Evolutionary conservation across 306 rosid genomes (phyloP), one percentile per base, ranked within the genome.

Genomic region (Oemleria cerasiformis): DNA sequence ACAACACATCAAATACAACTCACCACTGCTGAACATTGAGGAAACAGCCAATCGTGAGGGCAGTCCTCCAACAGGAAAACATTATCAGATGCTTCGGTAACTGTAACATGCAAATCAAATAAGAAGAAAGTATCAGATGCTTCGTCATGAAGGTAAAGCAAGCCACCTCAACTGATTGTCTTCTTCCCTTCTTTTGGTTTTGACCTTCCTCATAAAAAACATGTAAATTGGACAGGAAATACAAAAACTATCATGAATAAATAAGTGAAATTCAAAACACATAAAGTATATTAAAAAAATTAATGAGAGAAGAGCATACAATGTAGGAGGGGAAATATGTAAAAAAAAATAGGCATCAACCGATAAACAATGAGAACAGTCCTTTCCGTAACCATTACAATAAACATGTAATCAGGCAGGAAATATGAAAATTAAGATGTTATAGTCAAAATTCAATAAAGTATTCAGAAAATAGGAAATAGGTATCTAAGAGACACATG

Each of bases 11-110:
- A 34, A 55, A 68, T 74, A 71, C 53, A 77, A 73, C 98, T 79
- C 73, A 94, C 99, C 87, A 94, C 96, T 12, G 99, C 97, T 67
- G 96, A 91, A 81, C 99, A 94, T 59, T 84, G 97, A 77, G 95
- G 96, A 82, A 94, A 91, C 73, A 94, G 73, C 99, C 99, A 94
- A 85, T 94, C 99, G 34, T 94, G 99, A 53, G 97, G 96, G 78
- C 95, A 91, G 76, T 91, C 99, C 80, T 94, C 92, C 71, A 94
- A 67, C 63, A 89, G 88, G 81, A 89, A 92, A 81, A 91, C 78
- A 69, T 70, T 71, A 64, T 86, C 92, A 4, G 96, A 83, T 78
- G 84, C 83, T 70, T 89, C 90, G 39, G 68, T 75, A 83, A 88
- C 99, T 94, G 90, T 83, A 83, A 63, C 68, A 74, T 47, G 66